Percentiles rank a stretch among this genome's conserved stretches.
Conservation (phyloP, 345 rosid genomes). For the Bruguiera parviflora region DNA sequence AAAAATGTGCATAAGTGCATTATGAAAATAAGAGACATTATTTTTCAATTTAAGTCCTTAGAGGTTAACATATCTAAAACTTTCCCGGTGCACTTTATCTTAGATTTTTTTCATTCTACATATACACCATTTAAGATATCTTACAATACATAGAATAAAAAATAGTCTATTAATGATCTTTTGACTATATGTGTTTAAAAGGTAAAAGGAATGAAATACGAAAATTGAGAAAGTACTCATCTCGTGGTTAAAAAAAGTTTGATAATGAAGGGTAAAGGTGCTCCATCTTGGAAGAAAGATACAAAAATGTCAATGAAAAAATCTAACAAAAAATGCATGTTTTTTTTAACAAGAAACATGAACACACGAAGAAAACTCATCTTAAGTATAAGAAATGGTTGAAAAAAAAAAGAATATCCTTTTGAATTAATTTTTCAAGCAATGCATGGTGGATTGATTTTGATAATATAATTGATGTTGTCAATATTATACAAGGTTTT, state of each 20-base stretch:
- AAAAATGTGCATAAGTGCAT: constrained; percentile 1
- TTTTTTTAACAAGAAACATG: background rate
- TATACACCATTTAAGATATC: too few relatives aligned
- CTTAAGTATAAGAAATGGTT: background rate
- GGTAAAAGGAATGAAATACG: too few relatives aligned
- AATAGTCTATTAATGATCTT: too few relatives aligned
- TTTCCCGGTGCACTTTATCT: background rate
- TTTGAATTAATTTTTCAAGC: background rate
- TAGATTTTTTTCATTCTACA: too few relatives aligned
- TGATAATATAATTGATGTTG: background rate
- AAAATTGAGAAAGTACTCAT: too few relatives aligned
- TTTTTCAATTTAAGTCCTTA: background rate
- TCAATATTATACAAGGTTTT: constrained; percentile 2
- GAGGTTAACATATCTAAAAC: background rate
- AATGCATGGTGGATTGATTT: constrained; percentile 13
- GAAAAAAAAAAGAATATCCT: background rate
- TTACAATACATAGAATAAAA: too few relatives aligned
- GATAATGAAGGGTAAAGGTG: background rate
- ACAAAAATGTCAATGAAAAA: too few relatives aligned
- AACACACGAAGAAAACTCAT: background rate
- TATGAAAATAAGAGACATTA: constrained; percentile 2
- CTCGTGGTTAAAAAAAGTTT: too few relatives aligned
- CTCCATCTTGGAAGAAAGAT: background rate
- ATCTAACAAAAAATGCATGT: background rate
- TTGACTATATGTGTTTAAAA: too few relatives aligned